A percentile compares a stretch with the other conserved stretches of the same genome.
These are phyloP conservation scores for Panaeolus cyanescens DNA, from an alignment of 768 basidiomycete species.

Conservation along the genomic window DNA sequence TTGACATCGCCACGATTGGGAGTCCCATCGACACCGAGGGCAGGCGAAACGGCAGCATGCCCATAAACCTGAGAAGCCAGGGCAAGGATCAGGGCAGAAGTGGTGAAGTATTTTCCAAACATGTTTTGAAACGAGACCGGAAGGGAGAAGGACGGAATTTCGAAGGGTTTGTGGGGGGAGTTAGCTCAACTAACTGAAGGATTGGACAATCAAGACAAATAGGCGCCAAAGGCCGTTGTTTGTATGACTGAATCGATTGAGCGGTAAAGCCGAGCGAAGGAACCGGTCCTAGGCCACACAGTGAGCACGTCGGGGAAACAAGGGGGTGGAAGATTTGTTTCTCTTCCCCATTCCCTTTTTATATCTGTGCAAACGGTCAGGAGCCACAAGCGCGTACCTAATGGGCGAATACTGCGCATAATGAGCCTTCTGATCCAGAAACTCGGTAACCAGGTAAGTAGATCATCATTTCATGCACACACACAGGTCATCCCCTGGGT, in stretches of 20 bases:
- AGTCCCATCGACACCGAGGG: constrained; percentile 36
- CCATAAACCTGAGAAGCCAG: constrained; percentile 37
- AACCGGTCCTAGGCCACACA: constrained; percentile 29
- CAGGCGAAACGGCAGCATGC: constrained; percentile 44
- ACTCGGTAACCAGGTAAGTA: background rate
- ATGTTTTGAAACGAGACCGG: constrained; percentile 16
- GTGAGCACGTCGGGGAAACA: constrained; percentile 7
- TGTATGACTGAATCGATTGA: constrained; percentile 8
- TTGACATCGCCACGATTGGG: constrained; percentile 34
- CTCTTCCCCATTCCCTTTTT: constrained; percentile 11
- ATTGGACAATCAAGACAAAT: constrained; percentile 11
- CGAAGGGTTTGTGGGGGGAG: constrained; percentile 8
- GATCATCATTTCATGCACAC: background rate
- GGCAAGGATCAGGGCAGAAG: constrained; percentile 27
- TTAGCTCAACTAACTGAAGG: constrained; percentile 14
- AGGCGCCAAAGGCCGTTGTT: constrained; percentile 17
- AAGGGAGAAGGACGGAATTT: background rate
- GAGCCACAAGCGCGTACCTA: background rate
- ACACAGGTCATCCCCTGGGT: background rate
- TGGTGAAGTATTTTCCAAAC: constrained; percentile 25
- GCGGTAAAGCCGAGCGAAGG: constrained; percentile 18
- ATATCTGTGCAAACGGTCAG: background rate
- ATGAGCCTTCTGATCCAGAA: background rate
- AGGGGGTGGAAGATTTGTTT: background rate
- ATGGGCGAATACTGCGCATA: background rate